Conservation (phyloP, 2,329 filamentous ascomycete species). For the Ceratocystis huliohia region DNA sequence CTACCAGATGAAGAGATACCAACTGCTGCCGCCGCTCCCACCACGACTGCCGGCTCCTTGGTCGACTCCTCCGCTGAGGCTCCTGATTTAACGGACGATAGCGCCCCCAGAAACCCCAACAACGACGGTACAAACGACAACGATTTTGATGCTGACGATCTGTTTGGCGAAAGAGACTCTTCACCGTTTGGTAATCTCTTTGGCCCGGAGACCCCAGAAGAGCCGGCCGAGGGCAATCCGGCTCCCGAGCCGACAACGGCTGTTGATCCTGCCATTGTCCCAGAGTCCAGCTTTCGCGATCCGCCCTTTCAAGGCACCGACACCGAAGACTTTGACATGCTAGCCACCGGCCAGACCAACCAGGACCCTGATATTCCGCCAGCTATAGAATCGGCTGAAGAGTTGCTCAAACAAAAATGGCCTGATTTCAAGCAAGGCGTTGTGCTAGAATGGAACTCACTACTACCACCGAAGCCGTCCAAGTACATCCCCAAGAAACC, state of each 20-base stretch:
- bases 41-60: not conserved
- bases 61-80: not conserved
- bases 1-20: slow-evolving; percentile 58
- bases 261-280: slow-evolving; percentile 15
- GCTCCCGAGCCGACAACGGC: not conserved
- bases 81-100: slow-evolving; percentile 40
- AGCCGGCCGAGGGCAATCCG: slow-evolving; percentile 26
- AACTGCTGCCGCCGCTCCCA: slow-evolving; percentile 24
- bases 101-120: slow-evolving; percentile 39
- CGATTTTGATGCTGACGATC: slow-evolving; percentile 50
- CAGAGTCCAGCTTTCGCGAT: slow-evolving; percentile 21
- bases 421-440: slow-evolving; percentile 66
- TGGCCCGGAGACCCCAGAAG: slow-evolving; percentile 34
- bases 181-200: slow-evolving; percentile 37
- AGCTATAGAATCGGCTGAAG: slow-evolving; percentile 58
- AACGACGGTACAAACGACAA: slow-evolving; percentile 30
- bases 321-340: slow-evolving; percentile 33
- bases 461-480: slow-evolving; percentile 71
- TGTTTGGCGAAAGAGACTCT: slow-evolving; percentile 51
- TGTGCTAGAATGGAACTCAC: slow-evolving; percentile 64
- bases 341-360: slow-evolving; percentile 40
- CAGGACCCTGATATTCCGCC: slow-evolving; percentile 53
- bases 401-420: slow-evolving; percentile 66
- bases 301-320: slow-evolving; percentile 27
- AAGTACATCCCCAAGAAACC: slow-evolving; percentile 69